Percentiles rank a stretch among this genome's conserved stretches.
phyloP scores from a whole-genome alignment of 2,329 filamentous ascomycete genomes.

The Aquanectria penicillioides region DNA sequence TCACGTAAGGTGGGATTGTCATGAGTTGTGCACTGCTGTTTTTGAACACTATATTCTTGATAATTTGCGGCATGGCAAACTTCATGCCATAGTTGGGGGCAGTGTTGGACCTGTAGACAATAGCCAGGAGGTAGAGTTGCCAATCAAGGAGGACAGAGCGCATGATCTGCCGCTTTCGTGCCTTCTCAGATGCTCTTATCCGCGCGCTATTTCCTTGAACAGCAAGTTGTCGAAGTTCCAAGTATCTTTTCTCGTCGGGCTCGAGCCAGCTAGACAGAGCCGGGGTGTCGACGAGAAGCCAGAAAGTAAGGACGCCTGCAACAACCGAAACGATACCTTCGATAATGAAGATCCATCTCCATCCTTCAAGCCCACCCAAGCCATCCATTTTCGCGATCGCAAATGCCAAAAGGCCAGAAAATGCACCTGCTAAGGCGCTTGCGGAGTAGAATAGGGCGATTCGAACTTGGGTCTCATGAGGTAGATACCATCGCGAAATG shows the following conservation, averaged over 20 bases:
- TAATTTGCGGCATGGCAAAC: slow-evolving; percentile 50
- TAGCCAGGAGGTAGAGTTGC: slow-evolving; percentile 52
- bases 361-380: not conserved
- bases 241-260: not conserved
- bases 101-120: slow-evolving; percentile 53
- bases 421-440: slow-evolving; percentile 1
- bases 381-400: slow-evolving; percentile 5
- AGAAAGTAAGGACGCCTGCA: not conserved
- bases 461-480: slow-evolving; percentile 1
- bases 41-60: slow-evolving; percentile 51
- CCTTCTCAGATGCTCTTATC: not conserved
- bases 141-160: slow-evolving; percentile 45
- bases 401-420: slow-evolving; percentile 3
- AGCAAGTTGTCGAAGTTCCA: not conserved
- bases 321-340: not conserved
- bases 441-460: slow-evolving; percentile 4
- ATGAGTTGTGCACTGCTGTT: slow-evolving; percentile 42
- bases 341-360: slow-evolving; percentile 6
- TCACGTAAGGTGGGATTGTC: slow-evolving; percentile 49
- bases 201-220: not conserved
- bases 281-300: not conserved
- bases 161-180: not conserved
- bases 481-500: slow-evolving; percentile 2
- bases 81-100: slow-evolving; percentile 45
- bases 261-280: not conserved